Percentiles rank a stretch among this genome's conserved stretches.
Evolutionary conservation across 1,139 yeast genomes (phyloP).

Genomic region (Spathaspora sp.): DNA sequence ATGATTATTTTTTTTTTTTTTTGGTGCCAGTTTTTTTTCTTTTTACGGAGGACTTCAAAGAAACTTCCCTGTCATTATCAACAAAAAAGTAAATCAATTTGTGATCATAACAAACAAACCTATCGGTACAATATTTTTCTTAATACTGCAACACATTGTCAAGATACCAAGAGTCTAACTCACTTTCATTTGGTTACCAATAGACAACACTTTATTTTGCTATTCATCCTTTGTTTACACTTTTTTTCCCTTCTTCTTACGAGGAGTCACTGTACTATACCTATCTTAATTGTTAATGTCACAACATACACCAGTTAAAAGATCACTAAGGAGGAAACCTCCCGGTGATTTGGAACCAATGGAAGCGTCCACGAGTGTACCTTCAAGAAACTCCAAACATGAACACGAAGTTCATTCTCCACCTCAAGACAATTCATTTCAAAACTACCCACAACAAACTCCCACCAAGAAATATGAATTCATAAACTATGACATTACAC

Average conservation of each 20-base stretch:
- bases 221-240: neutral
- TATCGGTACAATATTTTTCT: neutral
- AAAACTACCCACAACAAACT: neutral
- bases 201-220: neutral
- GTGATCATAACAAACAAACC: neutral
- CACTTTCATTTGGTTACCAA: neutral
- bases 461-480: constrained; percentile 1
- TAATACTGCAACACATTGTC: neutral
- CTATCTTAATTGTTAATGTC: neutral
- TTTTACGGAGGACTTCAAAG: neutral
- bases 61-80: neutral
- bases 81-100: neutral
- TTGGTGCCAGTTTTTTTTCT: neutral
- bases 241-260: neutral
- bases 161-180: no score
- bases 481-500: neutral
- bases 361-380: neutral
- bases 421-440: neutral
- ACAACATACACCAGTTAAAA: constrained; percentile 13
- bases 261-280: no score
- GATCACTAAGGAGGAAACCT: constrained; percentile 29
- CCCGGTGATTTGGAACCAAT: constrained; percentile 14
- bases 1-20: constrained; percentile 2
- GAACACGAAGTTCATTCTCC: neutral
- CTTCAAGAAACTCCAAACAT: neutral